Evolutionary conservation across 2,329 filamentous ascomycete genomes (phyloP).

Genomic region (Leptodontidium sp.): DNA sequence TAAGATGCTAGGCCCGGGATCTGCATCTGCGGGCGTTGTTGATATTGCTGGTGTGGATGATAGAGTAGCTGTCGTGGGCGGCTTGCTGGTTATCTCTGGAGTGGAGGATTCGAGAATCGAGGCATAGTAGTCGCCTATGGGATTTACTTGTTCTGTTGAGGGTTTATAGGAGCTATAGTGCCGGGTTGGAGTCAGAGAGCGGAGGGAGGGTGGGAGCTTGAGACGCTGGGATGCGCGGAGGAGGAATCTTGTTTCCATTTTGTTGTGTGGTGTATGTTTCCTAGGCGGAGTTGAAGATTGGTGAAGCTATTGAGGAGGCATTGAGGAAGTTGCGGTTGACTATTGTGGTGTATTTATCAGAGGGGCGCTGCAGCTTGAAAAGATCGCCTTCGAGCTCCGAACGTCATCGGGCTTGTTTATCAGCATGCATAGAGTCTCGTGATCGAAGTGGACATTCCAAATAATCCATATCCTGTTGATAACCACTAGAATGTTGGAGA

Average conservation of each 20-base stretch:
- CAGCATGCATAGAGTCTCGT: conserved; percentile 31
- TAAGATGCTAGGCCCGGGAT: conserved; percentile 68
- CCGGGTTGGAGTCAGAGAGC: conserved; percentile 28
- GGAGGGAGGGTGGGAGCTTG: conserved; percentile 28
- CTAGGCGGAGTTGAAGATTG: not conserved
- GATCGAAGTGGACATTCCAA: conserved; percentile 18
- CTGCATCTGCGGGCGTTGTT: conserved; percentile 14
- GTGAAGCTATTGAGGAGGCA: conserved; percentile 39
- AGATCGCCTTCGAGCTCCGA: conserved; percentile 23
- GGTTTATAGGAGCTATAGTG: conserved; percentile 32
- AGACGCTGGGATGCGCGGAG: conserved; percentile 38
- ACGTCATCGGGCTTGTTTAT: conserved; percentile 41
- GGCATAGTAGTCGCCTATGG: conserved; percentile 67
- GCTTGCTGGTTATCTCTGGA: conserved; percentile 33
- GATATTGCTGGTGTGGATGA: conserved; percentile 31
- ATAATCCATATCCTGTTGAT: not conserved
- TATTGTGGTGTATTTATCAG: conserved; percentile 29
- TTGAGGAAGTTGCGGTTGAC: conserved; percentile 24
- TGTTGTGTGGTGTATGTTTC: not conserved
- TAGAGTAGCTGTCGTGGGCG: conserved; percentile 34
- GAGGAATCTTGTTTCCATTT: conserved; percentile 43
- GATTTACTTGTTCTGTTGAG: conserved; percentile 48
- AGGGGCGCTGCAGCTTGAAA: conserved; percentile 36
- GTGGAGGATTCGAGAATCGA: conserved; percentile 59
- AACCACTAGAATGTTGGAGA: not conserved